A percentile compares a stretch with the other conserved stretches of the same genome.
Evolutionary conservation across 495 filamentous ascomycete genomes (phyloP).

Genomic region (Aspergillus leporis): DNA sequence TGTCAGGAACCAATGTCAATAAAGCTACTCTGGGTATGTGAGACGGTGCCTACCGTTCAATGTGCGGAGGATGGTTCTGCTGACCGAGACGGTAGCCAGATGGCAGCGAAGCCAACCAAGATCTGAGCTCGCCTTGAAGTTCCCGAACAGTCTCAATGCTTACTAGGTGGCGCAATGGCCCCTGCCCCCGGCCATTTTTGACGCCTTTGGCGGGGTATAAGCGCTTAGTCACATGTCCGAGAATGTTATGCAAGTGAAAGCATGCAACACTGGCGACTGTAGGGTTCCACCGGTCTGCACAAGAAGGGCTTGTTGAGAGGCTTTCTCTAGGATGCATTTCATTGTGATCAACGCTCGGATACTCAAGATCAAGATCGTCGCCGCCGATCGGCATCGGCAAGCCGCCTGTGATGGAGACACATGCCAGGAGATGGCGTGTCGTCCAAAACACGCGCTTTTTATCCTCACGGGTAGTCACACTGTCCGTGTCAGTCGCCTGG

Average conservation of each 20-base stretch:
- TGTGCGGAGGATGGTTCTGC: not conserved
- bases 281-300: not conserved
- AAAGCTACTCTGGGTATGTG: not conserved
- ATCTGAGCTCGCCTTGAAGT: conserved; percentile 9
- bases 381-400: conserved; percentile 6
- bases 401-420: conserved; percentile 8
- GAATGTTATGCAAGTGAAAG: conserved; percentile 10
- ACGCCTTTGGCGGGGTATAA: conserved; percentile 8
- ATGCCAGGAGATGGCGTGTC: conserved; percentile 7
- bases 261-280: not conserved
- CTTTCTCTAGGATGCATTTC: not conserved
- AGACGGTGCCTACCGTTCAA: not conserved
- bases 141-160: conserved; percentile 1
- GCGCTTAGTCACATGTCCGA: conserved; percentile 8
- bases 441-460: conserved; percentile 17
- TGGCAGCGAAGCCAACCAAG: conserved; percentile 7
- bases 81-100: not conserved
- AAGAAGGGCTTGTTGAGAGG: not conserved
- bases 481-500: conserved; percentile 1
- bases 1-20: conserved; percentile 3
- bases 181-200: not conserved
- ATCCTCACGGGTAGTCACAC: not conserved
- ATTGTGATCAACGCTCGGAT: not conserved
- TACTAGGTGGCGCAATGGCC: conserved; percentile 1
- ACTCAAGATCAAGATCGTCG: conserved; percentile 9